These are phyloP conservation scores for Aspergillus intermedius DNA, from an alignment of 2,329 filamentous ascomycete species.

Conservation along the genomic window DNA sequence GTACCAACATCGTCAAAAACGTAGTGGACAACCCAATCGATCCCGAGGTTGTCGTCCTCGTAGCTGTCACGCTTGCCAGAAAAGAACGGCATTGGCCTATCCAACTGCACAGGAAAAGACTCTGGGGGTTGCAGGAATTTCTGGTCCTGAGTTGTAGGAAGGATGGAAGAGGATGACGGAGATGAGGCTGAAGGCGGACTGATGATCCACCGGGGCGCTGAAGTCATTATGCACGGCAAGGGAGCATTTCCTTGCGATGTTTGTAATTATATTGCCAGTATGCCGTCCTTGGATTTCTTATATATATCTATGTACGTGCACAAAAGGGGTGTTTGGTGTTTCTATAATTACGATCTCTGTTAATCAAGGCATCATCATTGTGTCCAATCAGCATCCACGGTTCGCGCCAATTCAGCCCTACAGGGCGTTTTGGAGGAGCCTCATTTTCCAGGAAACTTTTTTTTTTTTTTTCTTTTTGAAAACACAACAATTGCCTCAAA, in stretches of 20 bases:
- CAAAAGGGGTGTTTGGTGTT: too few species aligned
- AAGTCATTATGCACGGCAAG: too few species aligned
- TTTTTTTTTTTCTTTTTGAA: too few species aligned
- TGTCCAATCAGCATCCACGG: not conserved
- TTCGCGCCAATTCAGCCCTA: slow-evolving; percentile 22
- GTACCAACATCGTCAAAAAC: slow-evolving; percentile 62
- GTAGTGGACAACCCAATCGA: slow-evolving; percentile 86
- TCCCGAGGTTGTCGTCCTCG: slow-evolving; percentile 55
- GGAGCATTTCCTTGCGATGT: too few species aligned
- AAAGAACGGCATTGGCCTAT: slow-evolving; percentile 21
- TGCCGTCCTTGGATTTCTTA: too few species aligned
- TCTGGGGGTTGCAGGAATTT: not conserved
- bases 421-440: slow-evolving; percentile 8
- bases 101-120: not conserved
- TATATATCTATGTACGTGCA: not conserved
- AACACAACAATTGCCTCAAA: too few species aligned
- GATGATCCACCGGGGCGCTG: too few species aligned
- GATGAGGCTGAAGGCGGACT: not conserved
- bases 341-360: too few species aligned
- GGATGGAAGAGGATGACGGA: not conserved
- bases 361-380: slow-evolving; percentile 1
- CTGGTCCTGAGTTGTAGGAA: not conserved
- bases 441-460: too few species aligned
- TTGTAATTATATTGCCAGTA: too few species aligned
- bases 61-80: slow-evolving; percentile 12